Evolutionary conservation across 1,284 basidiomycete genomes (phyloP).

Genomic region (Naganishia liquefaciens): DNA sequence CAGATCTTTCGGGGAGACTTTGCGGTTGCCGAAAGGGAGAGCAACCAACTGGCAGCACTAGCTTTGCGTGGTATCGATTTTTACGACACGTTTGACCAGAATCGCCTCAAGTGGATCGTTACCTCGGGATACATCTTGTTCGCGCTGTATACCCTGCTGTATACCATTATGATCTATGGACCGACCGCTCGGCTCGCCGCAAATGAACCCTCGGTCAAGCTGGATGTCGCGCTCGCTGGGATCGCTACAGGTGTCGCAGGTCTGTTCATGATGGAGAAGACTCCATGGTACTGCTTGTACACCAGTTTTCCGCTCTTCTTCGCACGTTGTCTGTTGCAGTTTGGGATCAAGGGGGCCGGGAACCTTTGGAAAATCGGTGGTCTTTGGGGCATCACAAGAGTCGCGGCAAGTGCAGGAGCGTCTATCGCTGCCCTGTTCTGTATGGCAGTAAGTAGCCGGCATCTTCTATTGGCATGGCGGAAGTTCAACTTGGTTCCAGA

Average conservation of each 20-base stretch:
- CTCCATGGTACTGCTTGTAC: constrained; percentile 77
- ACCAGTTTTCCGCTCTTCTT: constrained; percentile 73
- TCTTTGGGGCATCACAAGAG: background rate
- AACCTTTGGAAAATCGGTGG: no score
- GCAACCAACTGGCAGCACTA: constrained; percentile 61
- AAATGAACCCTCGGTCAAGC: background rate
- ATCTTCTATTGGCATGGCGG: background rate
- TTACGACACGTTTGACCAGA: constrained; percentile 80
- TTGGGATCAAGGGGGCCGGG: no score
- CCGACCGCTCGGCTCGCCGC: background rate
- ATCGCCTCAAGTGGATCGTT: constrained; percentile 70
- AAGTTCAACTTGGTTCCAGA: background rate
- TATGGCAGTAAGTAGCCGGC: constrained; percentile 23
- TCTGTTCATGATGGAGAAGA: constrained; percentile 37
- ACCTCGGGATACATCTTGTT: constrained; percentile 75
- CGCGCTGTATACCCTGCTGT: constrained; percentile 55
- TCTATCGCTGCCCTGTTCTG: constrained; percentile 10
- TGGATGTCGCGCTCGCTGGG: background rate
- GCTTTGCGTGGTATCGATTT: constrained; percentile 72
- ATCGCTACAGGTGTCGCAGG: background rate
- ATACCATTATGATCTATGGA: constrained; percentile 38
- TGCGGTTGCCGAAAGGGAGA: constrained; percentile 59
- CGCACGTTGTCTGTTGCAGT: constrained; percentile 24
- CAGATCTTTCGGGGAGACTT: constrained; percentile 52
- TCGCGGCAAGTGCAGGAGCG: background rate